A percentile compares a stretch with the other conserved stretches of the same genome.
phyloP scores from a whole-genome alignment of 1,284 basidiomycete genomes.

The Vanrija sp. region DNA sequence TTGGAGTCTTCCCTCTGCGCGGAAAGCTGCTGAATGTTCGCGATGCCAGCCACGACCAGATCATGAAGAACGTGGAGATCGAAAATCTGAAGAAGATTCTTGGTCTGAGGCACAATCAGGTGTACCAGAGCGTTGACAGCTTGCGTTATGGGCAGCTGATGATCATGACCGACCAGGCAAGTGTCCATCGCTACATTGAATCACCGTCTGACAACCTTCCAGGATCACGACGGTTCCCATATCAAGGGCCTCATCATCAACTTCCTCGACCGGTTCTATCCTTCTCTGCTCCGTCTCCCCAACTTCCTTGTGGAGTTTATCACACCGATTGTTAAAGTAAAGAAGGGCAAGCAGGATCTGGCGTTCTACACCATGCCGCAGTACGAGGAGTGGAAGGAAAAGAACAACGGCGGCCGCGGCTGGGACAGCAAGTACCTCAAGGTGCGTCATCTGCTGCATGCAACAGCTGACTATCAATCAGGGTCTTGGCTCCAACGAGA shows the following conservation, averaged over 20 bases:
- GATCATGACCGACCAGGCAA: slow-evolving; percentile 99
- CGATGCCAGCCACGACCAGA: slow-evolving; percentile 91
- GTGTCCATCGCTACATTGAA: slow-evolving; percentile 2
- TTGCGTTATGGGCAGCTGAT: slow-evolving; percentile 93
- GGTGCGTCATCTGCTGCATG: slow-evolving; percentile 50
- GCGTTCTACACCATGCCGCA: slow-evolving; percentile 98
- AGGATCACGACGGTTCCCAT: slow-evolving; percentile 99
- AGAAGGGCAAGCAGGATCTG: slow-evolving; percentile 74
- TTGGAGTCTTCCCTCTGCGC: slow-evolving; percentile 95
- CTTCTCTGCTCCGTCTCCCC: slow-evolving; percentile 85
- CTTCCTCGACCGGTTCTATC: slow-evolving; percentile 95
- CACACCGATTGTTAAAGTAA: slow-evolving; percentile 92
- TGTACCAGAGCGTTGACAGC: slow-evolving; percentile 67
- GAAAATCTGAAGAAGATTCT: slow-evolving; percentile 98
- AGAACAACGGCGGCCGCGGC: slow-evolving; percentile 71
- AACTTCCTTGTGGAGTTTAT: slow-evolving; percentile 98
- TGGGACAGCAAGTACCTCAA: slow-evolving; percentile 98
- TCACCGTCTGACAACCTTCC: slow-evolving; percentile 9
- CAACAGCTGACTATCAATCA: slow-evolving; percentile 36
- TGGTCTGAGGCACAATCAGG: slow-evolving; percentile 90
- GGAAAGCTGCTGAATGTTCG: slow-evolving; percentile 98
- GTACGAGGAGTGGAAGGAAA: slow-evolving; percentile 87
- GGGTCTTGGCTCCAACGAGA: slow-evolving; percentile 93
- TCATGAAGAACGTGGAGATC: slow-evolving; percentile 97
- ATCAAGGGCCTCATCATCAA: slow-evolving; percentile 99